Base-by-base conservation (phyloP, 768 basidiomycete genomes). In the Sporobolomyces phaffii region DNA sequence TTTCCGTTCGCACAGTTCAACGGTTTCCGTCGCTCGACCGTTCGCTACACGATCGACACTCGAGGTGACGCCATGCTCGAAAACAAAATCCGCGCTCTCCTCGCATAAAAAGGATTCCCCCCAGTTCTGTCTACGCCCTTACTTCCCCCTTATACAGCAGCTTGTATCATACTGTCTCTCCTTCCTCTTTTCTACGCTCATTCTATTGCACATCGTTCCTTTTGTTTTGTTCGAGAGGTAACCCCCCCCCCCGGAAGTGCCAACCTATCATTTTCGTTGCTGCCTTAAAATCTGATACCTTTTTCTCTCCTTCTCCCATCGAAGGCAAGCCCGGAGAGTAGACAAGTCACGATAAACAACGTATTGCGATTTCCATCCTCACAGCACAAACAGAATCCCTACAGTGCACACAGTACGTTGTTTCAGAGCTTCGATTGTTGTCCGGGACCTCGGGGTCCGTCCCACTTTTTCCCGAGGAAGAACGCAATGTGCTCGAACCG, bases 41-140 rank as follows among this genome's bases (percentile, higher is more conserved):
- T 92, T 65, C 78, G 86, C 33, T 94, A 92, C 76, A 91, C 89
- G 43, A 80, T 83, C 62, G 87, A 89, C 54, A 77, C 77, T 26
- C 84, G 80, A 29, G 77, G 78, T 0, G 84, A 72, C 29, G 9
- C 14, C 4, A 49, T 22, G 5, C 54, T 64, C 54, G 70, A 72
- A 50, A 28, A 26, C 38, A 60, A 41, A 49, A 68, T 72, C 26
- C 58, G 70, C 17, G 13, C 34, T 1, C 65, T 72, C 33, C 48
- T 72, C 20, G 49, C 54, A 14, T 56, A 56, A 41, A 28, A 28
- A 20, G 20, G 8, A 20, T 8, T 45, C 11, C 44, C 44, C 44
- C 8, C 44, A 45, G 7, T 45, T 22, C 44, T 22, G 11, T 11
- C 22, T 45, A 11, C 22, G 10, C 22, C 44, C 20, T 20, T 20